A percentile compares a stretch with the other conserved stretches of the same genome.
Evolutionary conservation across 345 rosid species (phyloP).

Genomic region (Viola odorata): DNA sequence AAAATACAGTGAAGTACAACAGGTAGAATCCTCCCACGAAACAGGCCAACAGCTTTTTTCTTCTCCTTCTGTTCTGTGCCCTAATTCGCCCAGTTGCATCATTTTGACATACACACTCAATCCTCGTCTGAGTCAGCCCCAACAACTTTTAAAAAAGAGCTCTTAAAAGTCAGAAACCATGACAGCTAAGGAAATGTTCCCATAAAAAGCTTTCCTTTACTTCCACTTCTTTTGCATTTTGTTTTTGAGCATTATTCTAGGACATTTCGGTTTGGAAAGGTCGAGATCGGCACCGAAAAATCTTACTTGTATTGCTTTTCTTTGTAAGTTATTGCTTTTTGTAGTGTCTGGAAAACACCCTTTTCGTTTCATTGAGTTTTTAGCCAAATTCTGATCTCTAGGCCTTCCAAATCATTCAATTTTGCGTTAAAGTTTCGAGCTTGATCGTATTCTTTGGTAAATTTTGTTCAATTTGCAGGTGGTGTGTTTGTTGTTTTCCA

Average conservation of each 20-base stretch:
- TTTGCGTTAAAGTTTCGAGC: neutral
- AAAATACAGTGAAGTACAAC: neutral
- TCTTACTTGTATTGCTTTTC: slow-evolving; percentile 9
- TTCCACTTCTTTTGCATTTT: neutral
- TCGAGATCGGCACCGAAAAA: slow-evolving; percentile 23
- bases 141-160: too few relatives aligned
- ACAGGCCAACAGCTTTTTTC: neutral
- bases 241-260: neutral
- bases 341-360: neutral
- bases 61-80: neutral
- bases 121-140: too few relatives aligned
- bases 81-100: slow-evolving; percentile 1
- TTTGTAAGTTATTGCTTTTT: slow-evolving; percentile 12
- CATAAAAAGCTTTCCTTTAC: slow-evolving; percentile 8
- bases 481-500: neutral
- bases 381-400: neutral
- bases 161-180: slow-evolving; percentile 1
- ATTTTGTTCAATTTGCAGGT: slow-evolving; percentile 28
- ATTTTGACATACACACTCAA: too few relatives aligned
- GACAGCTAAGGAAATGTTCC: slow-evolving; percentile 17
- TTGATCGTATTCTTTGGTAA: slow-evolving; percentile 2
- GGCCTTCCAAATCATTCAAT: neutral
- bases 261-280: slow-evolving; percentile 14
- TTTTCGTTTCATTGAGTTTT: neutral
- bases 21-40: neutral